Base-by-base conservation (phyloP, 2,329 filamentous ascomycete species). In the Fusarium metavorans region DNA sequence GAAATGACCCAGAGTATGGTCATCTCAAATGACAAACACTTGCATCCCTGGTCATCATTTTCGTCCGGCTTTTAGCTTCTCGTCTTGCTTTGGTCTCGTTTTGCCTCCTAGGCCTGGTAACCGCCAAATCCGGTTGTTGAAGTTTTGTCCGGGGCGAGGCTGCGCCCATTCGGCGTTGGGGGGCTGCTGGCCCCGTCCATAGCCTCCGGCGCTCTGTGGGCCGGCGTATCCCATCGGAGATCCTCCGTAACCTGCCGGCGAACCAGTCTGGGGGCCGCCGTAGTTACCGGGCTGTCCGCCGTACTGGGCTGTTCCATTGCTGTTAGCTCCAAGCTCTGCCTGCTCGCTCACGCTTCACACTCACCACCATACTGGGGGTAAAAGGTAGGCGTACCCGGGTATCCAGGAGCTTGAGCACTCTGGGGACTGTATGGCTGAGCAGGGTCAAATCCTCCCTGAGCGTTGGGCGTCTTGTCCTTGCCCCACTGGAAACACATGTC, bases 291-390 rank as follows among this genome's bases (percentile, higher is more conserved):
- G 92, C 82, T 94, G 92, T 77, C 88, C 91, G 79, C 89, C 89
- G 78, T 87, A 91, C 80, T 89, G 88, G 66, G 83, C 87, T 86
- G 70, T 64, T 74, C 68, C 56, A 64, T 27, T 8, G 59, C 20
- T 41, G 78, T 83, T 73, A 83, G 81, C 74, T 77, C 66, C 65
- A 45, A 30, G 35, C 10, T 30, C 41, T 9, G 23, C 35, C n/a
- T 30, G 30, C 32, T 20, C 34, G 37, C 20, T 68, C 14, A 37
- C 34, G 34, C 30, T 66, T 70, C 76, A 68, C 64, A 87, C 88
- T 84, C 90, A 89, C 94, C 94, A 81, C 93, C 93, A 82, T 98
- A 98, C 85, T 98, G 97, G 76, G 96, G 95, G 84, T 98, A 98
- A 87, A 95, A 98, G 68, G 91, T 92, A 52, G 94, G 93, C 52